phyloP scores from a whole-genome alignment of 164 flowering plant species.

The Amborella trichopoda region DNA sequence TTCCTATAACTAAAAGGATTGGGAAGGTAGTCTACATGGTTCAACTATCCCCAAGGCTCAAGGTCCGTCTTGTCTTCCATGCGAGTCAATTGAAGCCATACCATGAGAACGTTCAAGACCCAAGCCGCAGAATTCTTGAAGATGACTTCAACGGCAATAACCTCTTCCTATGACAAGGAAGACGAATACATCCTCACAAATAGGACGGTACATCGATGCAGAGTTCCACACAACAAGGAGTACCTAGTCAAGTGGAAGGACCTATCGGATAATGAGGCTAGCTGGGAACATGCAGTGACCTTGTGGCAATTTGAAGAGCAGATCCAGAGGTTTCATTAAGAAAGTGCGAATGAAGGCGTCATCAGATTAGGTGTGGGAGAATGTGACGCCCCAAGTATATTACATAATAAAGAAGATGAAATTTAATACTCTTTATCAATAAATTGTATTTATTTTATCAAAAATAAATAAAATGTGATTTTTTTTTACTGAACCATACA shows the following conservation, averaged over 20 bases:
- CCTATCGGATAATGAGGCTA: not conserved
- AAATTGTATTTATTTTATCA: too few relatives aligned
- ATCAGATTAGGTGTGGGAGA: constrained; percentile 1
- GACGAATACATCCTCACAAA: not conserved
- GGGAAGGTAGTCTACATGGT: not conserved
- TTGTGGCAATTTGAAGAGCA: not conserved
- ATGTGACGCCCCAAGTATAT: too few relatives aligned
- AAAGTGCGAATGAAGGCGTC: not conserved
- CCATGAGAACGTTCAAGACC: not conserved
- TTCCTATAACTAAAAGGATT: not conserved
- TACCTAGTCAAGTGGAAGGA: not conserved
- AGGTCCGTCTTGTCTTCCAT: not conserved
- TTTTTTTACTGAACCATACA: too few relatives aligned
- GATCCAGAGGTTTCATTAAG: not conserved
- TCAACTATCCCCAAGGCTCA: not conserved
- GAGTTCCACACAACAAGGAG: not conserved
- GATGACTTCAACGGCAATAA: not conserved
- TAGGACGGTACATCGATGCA: not conserved
- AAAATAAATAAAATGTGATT: too few relatives aligned
- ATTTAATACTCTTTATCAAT: too few relatives aligned
- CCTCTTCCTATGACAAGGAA: not conserved
- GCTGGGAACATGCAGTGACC: not conserved
- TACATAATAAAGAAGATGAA: too few relatives aligned
- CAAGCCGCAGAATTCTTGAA: not conserved
- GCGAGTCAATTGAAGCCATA: not conserved